Evolutionary conservation across 139 green algal genomes (phyloP).

Genomic region (Volvox reticuliferus): DNA sequence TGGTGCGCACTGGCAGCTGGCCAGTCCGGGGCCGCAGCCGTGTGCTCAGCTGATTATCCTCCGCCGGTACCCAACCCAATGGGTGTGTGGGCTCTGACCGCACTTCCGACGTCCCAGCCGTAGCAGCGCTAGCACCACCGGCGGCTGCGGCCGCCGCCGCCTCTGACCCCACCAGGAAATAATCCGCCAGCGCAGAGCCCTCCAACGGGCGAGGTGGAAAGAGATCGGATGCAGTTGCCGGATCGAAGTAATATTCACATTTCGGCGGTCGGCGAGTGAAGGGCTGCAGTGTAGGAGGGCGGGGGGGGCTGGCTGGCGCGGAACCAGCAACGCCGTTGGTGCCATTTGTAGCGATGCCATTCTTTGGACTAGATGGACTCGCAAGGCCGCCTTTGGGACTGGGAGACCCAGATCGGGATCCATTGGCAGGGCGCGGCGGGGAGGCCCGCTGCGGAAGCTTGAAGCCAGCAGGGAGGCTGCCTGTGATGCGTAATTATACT

Average conservation of each 20-base stretch:
- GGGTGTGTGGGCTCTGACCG: conserved; percentile 44
- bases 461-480: not conserved
- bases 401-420: not conserved
- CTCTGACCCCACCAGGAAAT: conserved; percentile 21
- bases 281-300: not conserved
- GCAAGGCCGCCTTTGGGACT: not conserved
- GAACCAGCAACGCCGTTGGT: not conserved
- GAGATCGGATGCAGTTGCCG: not conserved
- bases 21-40: conserved; percentile 60
- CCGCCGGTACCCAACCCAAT: conserved; percentile 66
- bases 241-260: conserved; percentile 35
- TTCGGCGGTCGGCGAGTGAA: not conserved
- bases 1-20: conserved; percentile 55
- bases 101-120: not conserved
- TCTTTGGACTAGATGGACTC: not conserved
- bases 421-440: not conserved
- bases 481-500: not conserved
- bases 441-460: not conserved
- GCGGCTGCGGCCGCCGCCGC: not conserved
- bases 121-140: too few species aligned
- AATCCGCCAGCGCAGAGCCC: conserved; percentile 19
- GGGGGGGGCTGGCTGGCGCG: not conserved
- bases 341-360: not conserved
- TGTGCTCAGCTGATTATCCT: conserved; percentile 39
- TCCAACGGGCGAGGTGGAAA: conserved; percentile 32